Percentiles rank a stretch among this genome's conserved stretches.
Conservation (phyloP, 768 basidiomycete species). For the Kwoniella bestiolae region DNA sequence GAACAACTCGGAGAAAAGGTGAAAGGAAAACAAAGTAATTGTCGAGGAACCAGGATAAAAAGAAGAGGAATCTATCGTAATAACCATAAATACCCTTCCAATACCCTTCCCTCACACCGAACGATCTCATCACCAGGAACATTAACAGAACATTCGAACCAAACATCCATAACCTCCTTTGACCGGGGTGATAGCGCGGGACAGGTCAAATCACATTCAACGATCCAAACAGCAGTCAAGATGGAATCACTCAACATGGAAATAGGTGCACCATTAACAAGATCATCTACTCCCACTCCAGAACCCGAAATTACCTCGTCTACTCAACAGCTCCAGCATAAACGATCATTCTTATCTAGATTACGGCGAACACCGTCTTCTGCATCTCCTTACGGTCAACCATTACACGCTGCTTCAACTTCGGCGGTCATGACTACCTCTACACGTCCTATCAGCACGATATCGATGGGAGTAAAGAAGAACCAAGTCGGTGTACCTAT, state of each 20-base stretch:
- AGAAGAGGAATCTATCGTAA: neutral
- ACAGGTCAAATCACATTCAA: neutral
- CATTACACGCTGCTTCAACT: conserved; percentile 7
- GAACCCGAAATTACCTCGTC: neutral
- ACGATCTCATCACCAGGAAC: neutral
- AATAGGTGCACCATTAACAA: conserved; percentile 1
- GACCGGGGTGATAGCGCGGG: too few species aligned
- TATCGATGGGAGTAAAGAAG: conserved; percentile 1
- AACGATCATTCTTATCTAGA: conserved; percentile 10
- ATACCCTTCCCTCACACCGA: neutral
- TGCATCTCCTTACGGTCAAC: conserved; percentile 6
- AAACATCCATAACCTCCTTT: neutral
- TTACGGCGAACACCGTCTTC: conserved; percentile 15
- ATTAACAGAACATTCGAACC: neutral
- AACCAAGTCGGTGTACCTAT: conserved; percentile 26
- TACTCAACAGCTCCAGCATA: neutral
- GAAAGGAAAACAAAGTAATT: too few species aligned
- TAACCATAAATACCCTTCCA: neutral
- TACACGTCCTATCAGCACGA: neutral
- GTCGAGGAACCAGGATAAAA: too few species aligned
- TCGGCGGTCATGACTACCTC: neutral
- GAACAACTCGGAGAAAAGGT: neutral
- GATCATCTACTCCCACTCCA: neutral
- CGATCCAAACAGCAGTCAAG: neutral
- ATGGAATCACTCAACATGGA: conserved; percentile 1